Conservation (phyloP, 1,284 basidiomycete species). For the Nidula niveotomentosa region DNA sequence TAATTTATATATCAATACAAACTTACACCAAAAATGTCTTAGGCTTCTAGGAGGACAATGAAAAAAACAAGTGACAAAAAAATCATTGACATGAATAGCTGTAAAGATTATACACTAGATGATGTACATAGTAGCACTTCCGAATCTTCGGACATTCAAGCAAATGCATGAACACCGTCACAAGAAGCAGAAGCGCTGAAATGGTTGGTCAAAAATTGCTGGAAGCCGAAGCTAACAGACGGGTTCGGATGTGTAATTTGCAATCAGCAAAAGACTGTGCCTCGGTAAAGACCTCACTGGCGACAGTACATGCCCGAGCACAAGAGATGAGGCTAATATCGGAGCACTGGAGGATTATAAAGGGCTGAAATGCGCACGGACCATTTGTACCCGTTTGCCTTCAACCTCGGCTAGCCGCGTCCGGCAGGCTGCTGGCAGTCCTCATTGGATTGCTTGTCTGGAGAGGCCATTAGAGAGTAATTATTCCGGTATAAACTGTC, state of each 20-base stretch:
- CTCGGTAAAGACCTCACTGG: no score
- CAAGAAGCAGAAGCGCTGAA: background rate
- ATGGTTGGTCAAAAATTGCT: conserved; percentile 74
- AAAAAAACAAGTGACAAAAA: no score
- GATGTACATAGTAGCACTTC: no score
- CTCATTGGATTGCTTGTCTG: background rate
- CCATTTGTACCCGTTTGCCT: conserved; percentile 22
- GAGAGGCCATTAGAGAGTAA: background rate
- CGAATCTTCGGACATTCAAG: background rate
- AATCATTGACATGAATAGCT: no score
- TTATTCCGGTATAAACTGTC: conserved; percentile 1
- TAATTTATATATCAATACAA: no score
- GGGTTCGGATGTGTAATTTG: conserved; percentile 89
- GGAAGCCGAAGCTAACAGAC: conserved; percentile 74
- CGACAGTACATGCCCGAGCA: conserved; percentile 91
- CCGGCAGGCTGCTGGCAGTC: background rate
- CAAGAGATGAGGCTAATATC: conserved; percentile 62
- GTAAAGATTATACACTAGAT: no score
- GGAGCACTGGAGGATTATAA: conserved; percentile 26
- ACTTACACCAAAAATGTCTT: no score
- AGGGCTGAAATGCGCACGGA: conserved; percentile 36
- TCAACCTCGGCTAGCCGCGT: background rate
- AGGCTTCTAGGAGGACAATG: no score
- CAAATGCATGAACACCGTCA: background rate
- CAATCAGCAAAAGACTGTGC: conserved; percentile 91